Percentiles rank a stretch among this genome's conserved stretches.
phyloP scores from a whole-genome alignment of 805 yeast species.

The Kazachstania africana region DNA sequence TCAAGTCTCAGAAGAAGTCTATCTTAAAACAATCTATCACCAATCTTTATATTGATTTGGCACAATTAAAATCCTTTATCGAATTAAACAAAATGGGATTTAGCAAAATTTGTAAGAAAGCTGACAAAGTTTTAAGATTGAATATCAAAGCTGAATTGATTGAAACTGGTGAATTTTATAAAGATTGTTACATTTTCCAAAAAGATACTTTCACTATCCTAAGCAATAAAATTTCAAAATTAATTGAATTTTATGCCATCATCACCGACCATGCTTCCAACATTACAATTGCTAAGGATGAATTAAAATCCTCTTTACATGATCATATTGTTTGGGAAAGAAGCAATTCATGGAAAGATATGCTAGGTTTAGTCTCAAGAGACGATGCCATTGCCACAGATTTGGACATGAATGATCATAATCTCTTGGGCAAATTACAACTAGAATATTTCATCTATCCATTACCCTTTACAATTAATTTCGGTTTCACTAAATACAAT shows the following conservation, averaged over 20 bases:
- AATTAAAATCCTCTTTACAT: conserved; percentile 52
- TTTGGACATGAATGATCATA: conserved; percentile 6
- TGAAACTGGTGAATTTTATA: conserved; percentile 32
- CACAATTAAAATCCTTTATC: conserved; percentile 72
- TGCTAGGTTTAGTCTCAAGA: conserved; percentile 70
- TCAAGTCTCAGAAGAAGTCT: conserved; percentile 41
- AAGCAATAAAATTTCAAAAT: conserved; percentile 40
- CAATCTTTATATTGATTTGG: conserved; percentile 55
- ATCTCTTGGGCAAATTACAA: conserved; percentile 21
- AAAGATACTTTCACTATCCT: conserved; percentile 35
- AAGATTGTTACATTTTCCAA: conserved; percentile 44
- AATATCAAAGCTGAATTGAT: conserved; percentile 40
- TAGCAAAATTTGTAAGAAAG: conserved; percentile 77
- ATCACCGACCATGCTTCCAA: conserved; percentile 27
- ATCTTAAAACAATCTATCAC: conserved; percentile 57
- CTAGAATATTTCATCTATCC: conserved; percentile 25
- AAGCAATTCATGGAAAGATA: conserved; percentile 91
- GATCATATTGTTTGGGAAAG: conserved; percentile 96
- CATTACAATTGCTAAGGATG: conserved; percentile 37
- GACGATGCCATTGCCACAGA: conserved; percentile 23
- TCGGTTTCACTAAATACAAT: conserved; percentile 15
- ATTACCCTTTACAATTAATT: conserved; percentile 22
- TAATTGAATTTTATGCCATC: conserved; percentile 44
- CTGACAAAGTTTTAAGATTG: conserved; percentile 65
- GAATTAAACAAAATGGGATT: conserved; percentile 83